Evolutionary conservation across 1,284 basidiomycete species (phyloP).

Genomic region (Papiliotrema terrestris): DNA sequence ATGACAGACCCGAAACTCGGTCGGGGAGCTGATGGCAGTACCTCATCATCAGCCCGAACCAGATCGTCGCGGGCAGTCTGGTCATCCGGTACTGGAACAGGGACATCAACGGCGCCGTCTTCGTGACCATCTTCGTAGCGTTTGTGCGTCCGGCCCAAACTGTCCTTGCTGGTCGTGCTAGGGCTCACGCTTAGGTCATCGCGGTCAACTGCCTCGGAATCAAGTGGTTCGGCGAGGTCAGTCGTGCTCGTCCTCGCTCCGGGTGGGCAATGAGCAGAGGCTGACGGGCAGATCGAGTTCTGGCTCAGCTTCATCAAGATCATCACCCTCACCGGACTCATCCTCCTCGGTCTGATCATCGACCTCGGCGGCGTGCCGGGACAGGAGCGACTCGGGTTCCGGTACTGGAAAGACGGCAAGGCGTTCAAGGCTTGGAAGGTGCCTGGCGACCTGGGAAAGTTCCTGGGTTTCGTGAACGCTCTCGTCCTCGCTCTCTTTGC

Average conservation of each 20-base stretch:
- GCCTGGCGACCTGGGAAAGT: constrained; percentile 28
- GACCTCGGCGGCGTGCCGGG: constrained; percentile 67
- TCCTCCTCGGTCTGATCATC: constrained; percentile 57
- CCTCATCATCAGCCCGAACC: constrained; percentile 49
- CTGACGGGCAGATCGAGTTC: too few species aligned
- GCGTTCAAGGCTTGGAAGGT: constrained; percentile 36
- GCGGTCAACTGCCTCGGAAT: constrained; percentile 51
- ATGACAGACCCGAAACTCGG: constrained; percentile 30
- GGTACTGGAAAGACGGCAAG: constrained; percentile 55
- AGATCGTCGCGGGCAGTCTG: constrained; percentile 48
- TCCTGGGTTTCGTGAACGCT: constrained; percentile 41
- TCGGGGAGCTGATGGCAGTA: constrained; percentile 34
- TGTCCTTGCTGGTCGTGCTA: too few species aligned
- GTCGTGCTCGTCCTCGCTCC: too few species aligned
- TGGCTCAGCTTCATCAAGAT: constrained; percentile 56
- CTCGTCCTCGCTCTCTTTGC: constrained; percentile 54
- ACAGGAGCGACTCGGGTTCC: constrained; percentile 59
- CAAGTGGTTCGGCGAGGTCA: constrained; percentile 62
- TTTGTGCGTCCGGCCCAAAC: constrained; percentile 8
- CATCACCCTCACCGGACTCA: constrained; percentile 58
- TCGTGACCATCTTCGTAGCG: constrained; percentile 47
- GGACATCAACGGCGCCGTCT: constrained; percentile 39
- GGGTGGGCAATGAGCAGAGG: too few species aligned
- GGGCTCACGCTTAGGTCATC: constrained; percentile 15
- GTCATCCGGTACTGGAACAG: constrained; percentile 45